phyloP scores from a whole-genome alignment of 2,329 filamentous ascomycete species.

The Zymoseptoria crescenta region DNA sequence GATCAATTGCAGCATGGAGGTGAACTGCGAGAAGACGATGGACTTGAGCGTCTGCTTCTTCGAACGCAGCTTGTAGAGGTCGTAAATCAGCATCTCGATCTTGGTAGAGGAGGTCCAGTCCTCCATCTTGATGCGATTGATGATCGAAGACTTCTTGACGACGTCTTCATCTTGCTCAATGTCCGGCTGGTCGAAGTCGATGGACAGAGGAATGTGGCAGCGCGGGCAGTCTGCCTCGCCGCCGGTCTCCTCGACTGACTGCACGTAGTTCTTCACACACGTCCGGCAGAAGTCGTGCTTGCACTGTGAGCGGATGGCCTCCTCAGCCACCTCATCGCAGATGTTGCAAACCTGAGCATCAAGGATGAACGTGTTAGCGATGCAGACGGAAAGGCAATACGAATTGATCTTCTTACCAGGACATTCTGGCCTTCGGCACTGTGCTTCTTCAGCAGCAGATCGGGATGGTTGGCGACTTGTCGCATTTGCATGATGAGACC shows the following conservation, averaged over 20 bases:
- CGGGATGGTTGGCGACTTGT: constrained; percentile 92
- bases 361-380: too few relatives aligned
- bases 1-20: constrained; percentile 91
- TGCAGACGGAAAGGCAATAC: too few relatives aligned
- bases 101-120: constrained; percentile 98
- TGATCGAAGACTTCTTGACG: constrained; percentile 93
- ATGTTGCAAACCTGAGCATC: constrained; percentile 58
- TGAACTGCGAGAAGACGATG: constrained; percentile 96
- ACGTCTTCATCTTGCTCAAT: constrained; percentile 82
- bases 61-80: constrained; percentile 82
- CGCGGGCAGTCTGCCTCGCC: constrained; percentile 67
- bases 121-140: constrained; percentile 98
- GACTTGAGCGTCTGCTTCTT: constrained; percentile 93
- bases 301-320: constrained; percentile 85
- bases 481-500: constrained; percentile 99
- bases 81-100: constrained; percentile 92
- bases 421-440: constrained; percentile 81
- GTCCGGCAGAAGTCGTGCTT: constrained; percentile 85
- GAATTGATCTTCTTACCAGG: constrained; percentile 44
- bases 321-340: constrained; percentile 92
- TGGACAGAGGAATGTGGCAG: constrained; percentile 81
- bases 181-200: constrained; percentile 91
- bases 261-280: constrained; percentile 72
- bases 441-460: constrained; percentile 85
- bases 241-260: constrained; percentile 60